These are phyloP conservation scores for Papilionanthe hybrid DNA, from an alignment of 116 monocot species.

Conservation along the genomic window DNA sequence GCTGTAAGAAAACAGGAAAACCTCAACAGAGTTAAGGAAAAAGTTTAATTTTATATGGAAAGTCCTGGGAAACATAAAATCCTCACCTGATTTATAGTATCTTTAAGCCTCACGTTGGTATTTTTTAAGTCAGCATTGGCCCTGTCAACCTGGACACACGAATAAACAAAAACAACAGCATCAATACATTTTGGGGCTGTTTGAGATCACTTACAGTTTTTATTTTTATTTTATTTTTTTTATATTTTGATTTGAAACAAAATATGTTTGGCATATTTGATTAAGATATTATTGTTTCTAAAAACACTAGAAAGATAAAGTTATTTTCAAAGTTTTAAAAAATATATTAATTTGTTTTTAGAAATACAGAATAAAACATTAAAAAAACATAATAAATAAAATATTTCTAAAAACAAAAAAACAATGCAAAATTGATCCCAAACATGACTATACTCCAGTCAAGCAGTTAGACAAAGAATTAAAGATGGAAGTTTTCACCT, in stretches of 20 bases:
- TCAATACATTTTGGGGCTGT: background rate
- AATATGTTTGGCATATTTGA: no score
- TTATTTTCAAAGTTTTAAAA: no score
- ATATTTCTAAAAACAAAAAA: no score
- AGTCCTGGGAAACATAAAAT: background rate
- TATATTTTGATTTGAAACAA: no score
- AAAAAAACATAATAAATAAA: no score
- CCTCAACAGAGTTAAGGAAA: background rate
- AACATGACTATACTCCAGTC: background rate
- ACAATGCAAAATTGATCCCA: no score
- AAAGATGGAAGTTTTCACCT: conserved; percentile 30
- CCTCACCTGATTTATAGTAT: conserved; percentile 81
- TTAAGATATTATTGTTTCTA: no score
- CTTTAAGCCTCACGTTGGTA: conserved; percentile 95
- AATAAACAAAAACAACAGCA: background rate
- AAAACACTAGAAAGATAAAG: no score
- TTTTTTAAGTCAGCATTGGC: conserved; percentile 88
- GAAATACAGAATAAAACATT: no score
- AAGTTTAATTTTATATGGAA: background rate
- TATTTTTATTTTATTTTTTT: no score
- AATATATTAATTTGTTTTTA: no score
- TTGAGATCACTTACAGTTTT: no score
- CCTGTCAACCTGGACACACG: conserved; percentile 70
- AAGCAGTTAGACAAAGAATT: background rate
- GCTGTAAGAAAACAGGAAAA: conserved; percentile 27